Conservation (phyloP, 2,329 filamentous ascomycete genomes). For the Podosphaera fusca region DNA sequence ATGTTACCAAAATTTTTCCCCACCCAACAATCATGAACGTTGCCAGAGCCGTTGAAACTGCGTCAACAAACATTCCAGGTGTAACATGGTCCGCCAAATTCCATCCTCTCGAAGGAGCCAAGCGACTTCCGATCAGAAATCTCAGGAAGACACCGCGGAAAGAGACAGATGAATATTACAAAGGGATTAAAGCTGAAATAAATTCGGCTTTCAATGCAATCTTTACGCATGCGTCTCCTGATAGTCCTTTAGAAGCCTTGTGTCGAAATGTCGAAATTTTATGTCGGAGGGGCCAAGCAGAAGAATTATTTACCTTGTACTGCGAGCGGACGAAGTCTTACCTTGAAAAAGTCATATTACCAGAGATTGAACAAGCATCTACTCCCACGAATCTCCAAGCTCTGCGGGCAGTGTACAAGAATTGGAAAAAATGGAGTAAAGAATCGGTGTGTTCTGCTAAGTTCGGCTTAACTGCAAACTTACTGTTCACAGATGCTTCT, state of each 20-base stretch:
- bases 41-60: constrained; percentile 4
- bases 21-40: constrained; percentile 10
- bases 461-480: constrained; percentile 2
- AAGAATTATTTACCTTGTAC: constrained; percentile 42
- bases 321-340: constrained; percentile 42
- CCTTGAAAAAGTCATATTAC: constrained; percentile 36
- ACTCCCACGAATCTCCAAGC: constrained; percentile 35
- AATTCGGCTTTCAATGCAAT: constrained; percentile 50
- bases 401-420: constrained; percentile 28
- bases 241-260: constrained; percentile 63
- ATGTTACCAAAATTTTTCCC: constrained; percentile 18
- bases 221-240: constrained; percentile 39
- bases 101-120: constrained; percentile 53
- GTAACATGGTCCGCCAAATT: constrained; percentile 22
- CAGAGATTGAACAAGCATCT: constrained; percentile 26
- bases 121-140: constrained; percentile 86
- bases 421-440: constrained; percentile 59
- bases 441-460: constrained; percentile 36
- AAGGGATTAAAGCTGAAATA: constrained; percentile 51
- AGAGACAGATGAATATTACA: constrained; percentile 57
- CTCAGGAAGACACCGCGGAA: constrained; percentile 35
- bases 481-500: constrained; percentile 37
- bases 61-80: constrained; percentile 8
- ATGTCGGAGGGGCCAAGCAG: constrained; percentile 55
- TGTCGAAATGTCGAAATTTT: constrained; percentile 84